A percentile compares a stretch with the other conserved stretches of the same genome.
These are phyloP conservation scores for Dothiorella sarmentorum DNA, from an alignment of 2,329 filamentous ascomycete genomes.

Conservation along the genomic window DNA sequence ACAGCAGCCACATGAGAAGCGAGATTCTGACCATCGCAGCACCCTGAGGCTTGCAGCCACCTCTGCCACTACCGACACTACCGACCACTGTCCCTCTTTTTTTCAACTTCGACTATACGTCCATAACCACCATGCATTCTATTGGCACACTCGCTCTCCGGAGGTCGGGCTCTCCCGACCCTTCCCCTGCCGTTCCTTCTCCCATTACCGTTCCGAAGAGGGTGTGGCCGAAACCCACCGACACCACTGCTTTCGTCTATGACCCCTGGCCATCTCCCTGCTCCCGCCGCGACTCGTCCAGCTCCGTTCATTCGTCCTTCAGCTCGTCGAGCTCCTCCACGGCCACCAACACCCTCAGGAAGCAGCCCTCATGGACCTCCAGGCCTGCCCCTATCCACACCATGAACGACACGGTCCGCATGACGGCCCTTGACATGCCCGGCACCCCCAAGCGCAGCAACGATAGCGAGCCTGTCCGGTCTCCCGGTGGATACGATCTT, in stretches of 20 bases:
- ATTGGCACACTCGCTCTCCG: constrained; percentile 1
- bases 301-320: background rate
- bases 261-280: constrained; percentile 3
- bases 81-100: background rate
- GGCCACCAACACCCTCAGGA: constrained; percentile 5
- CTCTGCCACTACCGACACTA: background rate
- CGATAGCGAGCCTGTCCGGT: background rate
- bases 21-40: background rate
- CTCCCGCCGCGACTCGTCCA: too few relatives aligned
- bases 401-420: background rate
- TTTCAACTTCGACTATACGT: background rate
- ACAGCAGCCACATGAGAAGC: constrained; percentile 4
- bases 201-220: constrained; percentile 3
- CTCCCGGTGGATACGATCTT: background rate
- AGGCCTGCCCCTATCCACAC: background rate
- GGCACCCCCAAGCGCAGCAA: background rate
- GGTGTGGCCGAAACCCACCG: constrained; percentile 1
- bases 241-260: constrained; percentile 1
- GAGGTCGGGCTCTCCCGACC: background rate
- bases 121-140: background rate
- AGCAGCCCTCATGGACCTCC: constrained; percentile 4
- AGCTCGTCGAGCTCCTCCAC: background rate
- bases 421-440: background rate
- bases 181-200: background rate
- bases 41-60: constrained; percentile 4